Conservation (phyloP, 768 basidiomycete genomes). For the Naganishia vishniacii region DNA sequence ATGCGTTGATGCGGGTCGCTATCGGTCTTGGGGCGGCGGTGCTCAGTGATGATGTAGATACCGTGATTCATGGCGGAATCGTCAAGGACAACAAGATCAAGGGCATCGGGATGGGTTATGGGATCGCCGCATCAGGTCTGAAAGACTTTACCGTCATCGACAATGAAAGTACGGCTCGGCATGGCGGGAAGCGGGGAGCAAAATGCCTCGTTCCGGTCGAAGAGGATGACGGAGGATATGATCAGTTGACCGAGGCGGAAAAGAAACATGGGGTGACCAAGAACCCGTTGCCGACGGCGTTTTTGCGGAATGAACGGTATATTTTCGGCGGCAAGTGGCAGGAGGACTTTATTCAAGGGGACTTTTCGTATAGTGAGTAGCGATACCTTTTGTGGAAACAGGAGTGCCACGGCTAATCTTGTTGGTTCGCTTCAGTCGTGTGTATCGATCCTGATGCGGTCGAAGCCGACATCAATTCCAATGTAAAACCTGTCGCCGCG, state of each 20-base stretch:
- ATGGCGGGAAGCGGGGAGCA: constrained; percentile 39
- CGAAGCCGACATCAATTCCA: constrained; percentile 26
- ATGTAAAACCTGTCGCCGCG: no score
- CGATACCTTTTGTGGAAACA: no score
- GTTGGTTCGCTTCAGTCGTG: constrained; percentile 36
- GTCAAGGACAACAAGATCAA: constrained; percentile 48
- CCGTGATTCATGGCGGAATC: constrained; percentile 45
- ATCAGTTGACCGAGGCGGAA: constrained; percentile 19
- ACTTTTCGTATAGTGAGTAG: constrained; percentile 48
- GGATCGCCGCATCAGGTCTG: constrained; percentile 49
- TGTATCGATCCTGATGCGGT: constrained; percentile 43
- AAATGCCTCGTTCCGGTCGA: constrained; percentile 44
- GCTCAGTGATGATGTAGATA: constrained; percentile 50
- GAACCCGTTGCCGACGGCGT: constrained; percentile 45
- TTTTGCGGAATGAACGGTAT: constrained; percentile 35
- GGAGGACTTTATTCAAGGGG: constrained; percentile 42
- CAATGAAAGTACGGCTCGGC: constrained; percentile 46
- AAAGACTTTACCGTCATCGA: constrained; percentile 48
- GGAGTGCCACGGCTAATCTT: neutral
- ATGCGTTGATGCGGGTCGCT: constrained; percentile 49
- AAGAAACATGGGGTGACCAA: constrained; percentile 22
- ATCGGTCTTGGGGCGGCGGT: constrained; percentile 51
- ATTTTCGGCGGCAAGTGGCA: constrained; percentile 43
- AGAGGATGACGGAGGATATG: constrained; percentile 10
- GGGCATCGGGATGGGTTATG: constrained; percentile 51